Evolutionary conservation across 2,329 filamentous ascomycete species (phyloP).

Genomic region (Trichoderma afroharzianum): DNA sequence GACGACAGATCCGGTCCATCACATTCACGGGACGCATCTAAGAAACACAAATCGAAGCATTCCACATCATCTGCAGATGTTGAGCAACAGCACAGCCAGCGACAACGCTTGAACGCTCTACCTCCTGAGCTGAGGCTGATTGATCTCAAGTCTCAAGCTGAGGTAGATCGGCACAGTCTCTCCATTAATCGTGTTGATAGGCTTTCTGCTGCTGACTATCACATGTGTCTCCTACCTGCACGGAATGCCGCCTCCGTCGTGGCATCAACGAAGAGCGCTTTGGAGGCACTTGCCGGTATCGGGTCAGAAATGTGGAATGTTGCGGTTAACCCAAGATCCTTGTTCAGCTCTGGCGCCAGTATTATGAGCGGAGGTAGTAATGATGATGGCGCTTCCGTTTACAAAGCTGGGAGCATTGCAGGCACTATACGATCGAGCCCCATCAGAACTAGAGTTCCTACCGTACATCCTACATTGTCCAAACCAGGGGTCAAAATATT

Average conservation of each 20-base stretch:
- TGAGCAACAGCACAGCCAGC: constrained; percentile 62
- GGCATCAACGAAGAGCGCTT: constrained; percentile 64
- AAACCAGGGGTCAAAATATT: constrained; percentile 71
- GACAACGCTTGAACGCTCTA: constrained; percentile 71
- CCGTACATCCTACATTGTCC: constrained; percentile 52
- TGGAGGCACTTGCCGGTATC: constrained; percentile 71
- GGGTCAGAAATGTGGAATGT: constrained; percentile 84
- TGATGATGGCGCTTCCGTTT: constrained; percentile 52
- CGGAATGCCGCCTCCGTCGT: constrained; percentile 61
- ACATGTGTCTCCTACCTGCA: constrained; percentile 78
- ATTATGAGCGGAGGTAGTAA: constrained; percentile 60
- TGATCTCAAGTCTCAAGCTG: constrained; percentile 80
- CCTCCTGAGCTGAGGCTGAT: constrained; percentile 89
- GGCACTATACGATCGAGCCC: constrained; percentile 29
- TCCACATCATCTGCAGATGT: constrained; percentile 50
- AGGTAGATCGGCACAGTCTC: constrained; percentile 82
- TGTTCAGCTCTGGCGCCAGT: constrained; percentile 85
- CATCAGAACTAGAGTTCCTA: constrained; percentile 28
- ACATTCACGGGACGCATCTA: constrained; percentile 24
- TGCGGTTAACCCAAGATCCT: constrained; percentile 77
- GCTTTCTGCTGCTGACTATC: constrained; percentile 85
- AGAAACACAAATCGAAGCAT: constrained; percentile 39
- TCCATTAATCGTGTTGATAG: constrained; percentile 83
- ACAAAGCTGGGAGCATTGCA: constrained; percentile 38
- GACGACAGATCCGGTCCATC: constrained; percentile 26